Conservation (phyloP, 441 rosid genomes). For the Populus hybrid region DNA sequence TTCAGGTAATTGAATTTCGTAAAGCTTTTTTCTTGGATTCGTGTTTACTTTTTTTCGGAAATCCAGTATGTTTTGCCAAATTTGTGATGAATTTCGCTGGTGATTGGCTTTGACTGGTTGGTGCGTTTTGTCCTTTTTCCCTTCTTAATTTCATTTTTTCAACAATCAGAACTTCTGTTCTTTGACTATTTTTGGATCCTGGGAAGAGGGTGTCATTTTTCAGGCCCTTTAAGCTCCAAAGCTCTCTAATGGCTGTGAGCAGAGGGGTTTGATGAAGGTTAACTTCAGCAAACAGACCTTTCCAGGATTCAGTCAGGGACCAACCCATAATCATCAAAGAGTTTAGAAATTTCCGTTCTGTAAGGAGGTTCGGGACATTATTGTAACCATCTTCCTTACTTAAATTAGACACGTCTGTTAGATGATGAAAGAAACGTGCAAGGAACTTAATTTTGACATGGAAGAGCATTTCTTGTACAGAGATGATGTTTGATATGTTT, state of each 20-base stretch:
- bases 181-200: not conserved
- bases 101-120: not conserved
- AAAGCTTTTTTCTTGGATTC: not conserved
- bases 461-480: not conserved
- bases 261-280: not conserved
- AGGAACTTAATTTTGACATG: not conserved
- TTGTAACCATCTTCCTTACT: not conserved
- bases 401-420: not conserved
- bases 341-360: not conserved
- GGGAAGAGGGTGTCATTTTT: not conserved
- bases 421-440: not conserved
- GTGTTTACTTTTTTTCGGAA: not conserved
- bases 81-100: not conserved
- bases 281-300: too few relatives aligned
- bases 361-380: not conserved
- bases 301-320: too few relatives aligned
- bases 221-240: not conserved
- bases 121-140: not conserved
- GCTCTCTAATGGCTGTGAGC: not conserved
- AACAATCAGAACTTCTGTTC: not conserved
- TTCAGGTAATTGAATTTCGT: conserved; percentile 51
- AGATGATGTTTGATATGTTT: not conserved
- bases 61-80: not conserved
- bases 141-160: not conserved
- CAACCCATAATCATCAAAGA: too few relatives aligned